Percentiles rank a stretch among this genome's conserved stretches.
Evolutionary conservation across 2,329 filamentous ascomycete species (phyloP).

Genomic region (Colletotrichum euphorbiae): DNA sequence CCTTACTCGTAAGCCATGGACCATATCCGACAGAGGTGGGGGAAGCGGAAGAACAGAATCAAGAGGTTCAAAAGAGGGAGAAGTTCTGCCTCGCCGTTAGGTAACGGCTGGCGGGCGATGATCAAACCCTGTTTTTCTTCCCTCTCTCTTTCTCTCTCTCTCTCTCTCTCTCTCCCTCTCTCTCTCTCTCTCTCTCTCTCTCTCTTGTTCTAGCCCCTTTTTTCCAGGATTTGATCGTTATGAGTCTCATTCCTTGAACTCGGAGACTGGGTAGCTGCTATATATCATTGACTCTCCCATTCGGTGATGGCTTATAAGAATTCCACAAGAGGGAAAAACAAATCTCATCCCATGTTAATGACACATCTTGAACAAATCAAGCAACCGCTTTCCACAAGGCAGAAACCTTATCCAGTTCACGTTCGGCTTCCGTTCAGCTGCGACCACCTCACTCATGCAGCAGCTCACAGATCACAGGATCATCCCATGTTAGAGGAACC

Average conservation of each 20-base stretch:
- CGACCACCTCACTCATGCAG: constrained; percentile 15
- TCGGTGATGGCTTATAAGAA: no score
- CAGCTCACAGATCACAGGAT: constrained; percentile 38
- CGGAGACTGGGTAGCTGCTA: no score
- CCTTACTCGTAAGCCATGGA: constrained; percentile 10
- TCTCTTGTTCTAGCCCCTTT: neutral
- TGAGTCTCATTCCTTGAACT: no score
- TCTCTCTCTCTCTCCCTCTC: neutral
- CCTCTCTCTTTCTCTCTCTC: neutral
- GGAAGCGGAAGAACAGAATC: neutral
- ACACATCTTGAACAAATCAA: neutral
- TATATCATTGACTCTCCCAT: no score
- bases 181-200: neutral
- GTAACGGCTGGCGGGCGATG: neutral
- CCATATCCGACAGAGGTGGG: neutral
- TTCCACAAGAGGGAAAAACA: neutral
- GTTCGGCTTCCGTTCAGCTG: neutral
- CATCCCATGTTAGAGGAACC: constrained; percentile 26
- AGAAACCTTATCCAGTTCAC: neutral
- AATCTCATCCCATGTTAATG: constrained; percentile 25
- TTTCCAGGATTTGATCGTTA: no score
- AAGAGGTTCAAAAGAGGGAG: neutral
- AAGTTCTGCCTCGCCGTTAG: constrained; percentile 16
- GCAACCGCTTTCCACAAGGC: constrained; percentile 1
- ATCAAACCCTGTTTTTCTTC: neutral